A percentile compares a stretch with the other conserved stretches of the same genome.
phyloP scores from a whole-genome alignment of 1,139 yeast species.

The Saccharomycopsis crataegensis region DNA sequence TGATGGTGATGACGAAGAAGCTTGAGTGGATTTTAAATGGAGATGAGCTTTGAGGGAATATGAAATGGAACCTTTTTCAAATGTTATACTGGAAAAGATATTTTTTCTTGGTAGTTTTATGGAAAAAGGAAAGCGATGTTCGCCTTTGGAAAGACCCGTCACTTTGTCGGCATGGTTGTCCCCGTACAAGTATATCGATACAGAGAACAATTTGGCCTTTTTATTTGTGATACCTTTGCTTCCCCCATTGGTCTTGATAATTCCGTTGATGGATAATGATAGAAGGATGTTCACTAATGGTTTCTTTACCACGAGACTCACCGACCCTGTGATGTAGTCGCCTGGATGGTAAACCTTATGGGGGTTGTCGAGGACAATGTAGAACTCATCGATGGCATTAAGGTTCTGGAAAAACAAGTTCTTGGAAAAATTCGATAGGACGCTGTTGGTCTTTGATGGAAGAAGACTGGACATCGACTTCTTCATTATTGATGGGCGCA shows the following conservation, averaged over 20 bases:
- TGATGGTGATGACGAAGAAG: conserved; percentile 19
- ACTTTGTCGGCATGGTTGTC: conserved; percentile 19
- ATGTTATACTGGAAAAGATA: conserved; percentile 67
- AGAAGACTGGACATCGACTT: conserved; percentile 11
- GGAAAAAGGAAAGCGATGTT: conserved; percentile 80
- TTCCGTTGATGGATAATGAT: conserved; percentile 47
- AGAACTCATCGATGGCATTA: conserved; percentile 42
- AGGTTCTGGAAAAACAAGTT: conserved; percentile 27
- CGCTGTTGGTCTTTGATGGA: background rate
- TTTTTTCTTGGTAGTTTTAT: conserved; percentile 68
- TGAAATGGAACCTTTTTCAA: conserved; percentile 78
- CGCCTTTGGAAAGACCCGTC: conserved; percentile 62
- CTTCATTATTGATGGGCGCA: background rate
- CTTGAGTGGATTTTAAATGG: conserved; percentile 24
- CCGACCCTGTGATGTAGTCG: conserved; percentile 57
- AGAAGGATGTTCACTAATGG: conserved; percentile 49
- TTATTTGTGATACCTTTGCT: conserved; percentile 37
- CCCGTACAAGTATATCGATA: conserved; percentile 64
- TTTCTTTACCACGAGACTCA: conserved; percentile 47
- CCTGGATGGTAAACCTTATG: conserved; percentile 59
- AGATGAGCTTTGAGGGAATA: conserved; percentile 58
- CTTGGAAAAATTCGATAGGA: conserved; percentile 5
- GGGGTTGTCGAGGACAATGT: conserved; percentile 44
- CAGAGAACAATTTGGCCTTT: conserved; percentile 55
- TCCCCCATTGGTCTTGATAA: conserved; percentile 44